phyloP scores from a whole-genome alignment of 2,329 filamentous ascomycete species.

The Neurospora crassa region DNA sequence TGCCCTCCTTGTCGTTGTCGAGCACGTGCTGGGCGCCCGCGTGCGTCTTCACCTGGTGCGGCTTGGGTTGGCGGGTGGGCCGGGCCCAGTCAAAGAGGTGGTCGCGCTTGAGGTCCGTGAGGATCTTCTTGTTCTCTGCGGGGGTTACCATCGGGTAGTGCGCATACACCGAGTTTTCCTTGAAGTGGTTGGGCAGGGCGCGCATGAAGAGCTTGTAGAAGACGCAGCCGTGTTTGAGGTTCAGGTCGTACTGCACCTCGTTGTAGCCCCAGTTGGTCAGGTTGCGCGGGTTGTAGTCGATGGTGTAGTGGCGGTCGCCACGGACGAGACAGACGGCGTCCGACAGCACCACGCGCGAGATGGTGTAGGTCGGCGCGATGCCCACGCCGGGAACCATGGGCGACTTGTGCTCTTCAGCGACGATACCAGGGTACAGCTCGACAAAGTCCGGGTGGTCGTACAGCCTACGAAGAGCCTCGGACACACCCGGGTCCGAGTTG shows the following conservation, averaged over 20 bases:
- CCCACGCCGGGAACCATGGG: constrained; percentile 68
- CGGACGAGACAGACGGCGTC: constrained; percentile 72
- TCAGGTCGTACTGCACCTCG: constrained; percentile 62
- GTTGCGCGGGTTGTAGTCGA: constrained; percentile 63
- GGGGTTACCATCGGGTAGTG: constrained; percentile 69
- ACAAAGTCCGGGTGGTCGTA: constrained; percentile 74
- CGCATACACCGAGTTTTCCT: constrained; percentile 67
- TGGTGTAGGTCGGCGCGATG: constrained; percentile 66
- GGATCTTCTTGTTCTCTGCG: constrained; percentile 60
- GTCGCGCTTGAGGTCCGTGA: constrained; percentile 56
- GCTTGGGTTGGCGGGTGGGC: constrained; percentile 40
- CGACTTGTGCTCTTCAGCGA: constrained; percentile 65
- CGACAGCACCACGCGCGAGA: constrained; percentile 66
- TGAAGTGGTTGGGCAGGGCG: constrained; percentile 74
- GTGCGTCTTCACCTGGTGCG: constrained; percentile 51
- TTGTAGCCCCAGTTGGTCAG: constrained; percentile 80
- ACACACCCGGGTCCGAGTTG: constrained; percentile 64
- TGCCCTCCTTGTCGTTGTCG: constrained; percentile 40
- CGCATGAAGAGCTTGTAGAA: constrained; percentile 78
- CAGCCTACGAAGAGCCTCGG: constrained; percentile 54
- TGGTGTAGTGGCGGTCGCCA: constrained; percentile 70
- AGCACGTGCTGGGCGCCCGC: constrained; percentile 52
- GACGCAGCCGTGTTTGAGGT: constrained; percentile 69
- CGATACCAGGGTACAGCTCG: constrained; percentile 70
- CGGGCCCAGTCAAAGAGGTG: constrained; percentile 61